phyloP scores from a whole-genome alignment of 441 rosid species.

The Breynia disticha region DNA sequence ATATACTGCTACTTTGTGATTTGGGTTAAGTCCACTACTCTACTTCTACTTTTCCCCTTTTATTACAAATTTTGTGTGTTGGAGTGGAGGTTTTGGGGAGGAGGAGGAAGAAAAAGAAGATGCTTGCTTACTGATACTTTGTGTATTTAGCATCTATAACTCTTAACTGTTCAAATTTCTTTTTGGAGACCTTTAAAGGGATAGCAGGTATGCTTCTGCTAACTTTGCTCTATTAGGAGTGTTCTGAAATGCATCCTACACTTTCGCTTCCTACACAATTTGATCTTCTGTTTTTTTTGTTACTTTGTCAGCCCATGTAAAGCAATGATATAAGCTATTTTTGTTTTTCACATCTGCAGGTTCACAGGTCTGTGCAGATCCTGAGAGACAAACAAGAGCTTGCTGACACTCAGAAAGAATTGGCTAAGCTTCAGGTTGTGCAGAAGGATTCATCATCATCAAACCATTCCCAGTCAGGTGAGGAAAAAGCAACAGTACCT shows the following conservation, averaged over 20 bases:
- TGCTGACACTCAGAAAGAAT: constrained; percentile 79
- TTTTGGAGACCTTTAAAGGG: too few species aligned
- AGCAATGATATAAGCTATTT: background rate
- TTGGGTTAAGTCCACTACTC: too few species aligned
- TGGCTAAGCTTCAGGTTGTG: constrained; percentile 76
- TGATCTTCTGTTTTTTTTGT: background rate
- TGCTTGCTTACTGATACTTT: too few species aligned
- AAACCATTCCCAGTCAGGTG: constrained; percentile 54
- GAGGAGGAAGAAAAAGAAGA: too few species aligned
- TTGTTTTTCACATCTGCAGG: constrained; percentile 41
- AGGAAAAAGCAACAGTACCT: constrained; percentile 53
- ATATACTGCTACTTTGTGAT: too few species aligned
- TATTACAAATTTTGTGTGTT: too few species aligned
- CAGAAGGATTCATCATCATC: constrained; percentile 72
- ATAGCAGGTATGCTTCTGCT: too few species aligned
- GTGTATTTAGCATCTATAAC: too few species aligned
- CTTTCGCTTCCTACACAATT: background rate
- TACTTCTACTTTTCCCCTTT: too few species aligned
- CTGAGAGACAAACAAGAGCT: constrained; percentile 95
- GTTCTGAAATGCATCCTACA: background rate
- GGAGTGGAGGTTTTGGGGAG: too few species aligned
- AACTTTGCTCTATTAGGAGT: background rate
- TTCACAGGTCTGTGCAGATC: constrained; percentile 92
- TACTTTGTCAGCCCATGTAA: background rate
- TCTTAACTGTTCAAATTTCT: too few species aligned